These are phyloP conservation scores for Conticribra weissflogii DNA, from an alignment of 108 stramenopile genomes.

Conservation along the genomic window DNA sequence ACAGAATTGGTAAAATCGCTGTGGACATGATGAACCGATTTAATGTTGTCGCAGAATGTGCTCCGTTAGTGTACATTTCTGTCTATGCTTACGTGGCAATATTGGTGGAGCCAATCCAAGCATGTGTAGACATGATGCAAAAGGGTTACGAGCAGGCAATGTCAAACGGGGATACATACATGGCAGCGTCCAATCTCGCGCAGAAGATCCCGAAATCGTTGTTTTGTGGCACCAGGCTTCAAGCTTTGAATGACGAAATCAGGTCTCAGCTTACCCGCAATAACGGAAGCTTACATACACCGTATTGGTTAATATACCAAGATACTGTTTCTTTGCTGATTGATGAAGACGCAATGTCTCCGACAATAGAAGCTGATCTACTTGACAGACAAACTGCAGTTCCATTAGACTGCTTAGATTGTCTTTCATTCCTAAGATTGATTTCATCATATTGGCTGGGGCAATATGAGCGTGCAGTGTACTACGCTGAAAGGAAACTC, in stretches of 20 bases:
- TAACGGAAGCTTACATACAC: too few species aligned
- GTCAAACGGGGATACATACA: neutral
- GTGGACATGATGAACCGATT: neutral
- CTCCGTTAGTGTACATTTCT: neutral
- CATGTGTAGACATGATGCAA: constrained; percentile 2
- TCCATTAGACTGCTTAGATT: neutral
- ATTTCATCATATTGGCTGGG: neutral
- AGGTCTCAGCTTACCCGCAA: neutral
- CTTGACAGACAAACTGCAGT: neutral
- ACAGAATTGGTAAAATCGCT: neutral
- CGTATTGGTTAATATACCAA: neutral
- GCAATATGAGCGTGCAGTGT: neutral
- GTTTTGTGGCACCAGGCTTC: neutral
- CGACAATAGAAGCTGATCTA: neutral
- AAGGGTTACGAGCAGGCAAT: neutral
- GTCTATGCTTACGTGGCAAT: constrained; percentile 9
- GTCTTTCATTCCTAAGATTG: neutral
- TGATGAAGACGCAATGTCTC: neutral
- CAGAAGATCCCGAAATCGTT: neutral
- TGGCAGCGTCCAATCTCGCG: neutral
- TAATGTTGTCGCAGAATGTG: neutral
- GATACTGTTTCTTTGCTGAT: neutral
- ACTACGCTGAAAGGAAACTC: neutral
- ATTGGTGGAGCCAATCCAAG: constrained; percentile 1
- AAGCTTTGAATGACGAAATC: neutral